These are phyloP conservation scores for Phyllosticta citriasiana DNA, from an alignment of 2,329 filamentous ascomycete species.

Conservation along the genomic window DNA sequence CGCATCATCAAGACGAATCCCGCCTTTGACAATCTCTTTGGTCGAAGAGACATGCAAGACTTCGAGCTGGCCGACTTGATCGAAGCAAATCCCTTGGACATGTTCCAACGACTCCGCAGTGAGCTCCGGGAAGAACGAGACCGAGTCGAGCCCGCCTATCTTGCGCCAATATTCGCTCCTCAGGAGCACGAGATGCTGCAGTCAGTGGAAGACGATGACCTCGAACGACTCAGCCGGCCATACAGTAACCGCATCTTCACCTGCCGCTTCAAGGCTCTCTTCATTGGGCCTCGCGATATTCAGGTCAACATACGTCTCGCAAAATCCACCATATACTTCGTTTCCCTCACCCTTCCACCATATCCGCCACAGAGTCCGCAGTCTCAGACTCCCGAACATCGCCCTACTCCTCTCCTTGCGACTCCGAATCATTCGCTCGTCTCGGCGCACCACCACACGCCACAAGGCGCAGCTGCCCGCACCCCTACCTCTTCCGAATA, in stretches of 20 bases:
- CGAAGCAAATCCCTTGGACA: constrained; percentile 30
- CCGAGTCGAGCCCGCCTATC: constrained; percentile 38
- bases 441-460: not conserved
- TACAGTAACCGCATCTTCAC: constrained; percentile 26
- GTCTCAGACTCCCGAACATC: not conserved
- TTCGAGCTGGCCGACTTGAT: constrained; percentile 35
- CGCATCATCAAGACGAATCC: constrained; percentile 36
- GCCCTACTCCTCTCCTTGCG: not conserved
- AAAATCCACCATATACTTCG: constrained; percentile 27
- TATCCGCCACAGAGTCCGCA: not conserved
- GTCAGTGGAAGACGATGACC: constrained; percentile 31
- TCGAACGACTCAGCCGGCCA: constrained; percentile 35
- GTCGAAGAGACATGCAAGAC: constrained; percentile 28
- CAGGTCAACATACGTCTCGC: constrained; percentile 26
- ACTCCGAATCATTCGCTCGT: not conserved
- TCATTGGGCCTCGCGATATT: constrained; percentile 13
- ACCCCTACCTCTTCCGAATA: not conserved
- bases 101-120: constrained; percentile 34
- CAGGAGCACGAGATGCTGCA: constrained; percentile 34
- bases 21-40: constrained; percentile 34
- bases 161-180: constrained; percentile 38
- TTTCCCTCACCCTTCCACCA: constrained; percentile 20
- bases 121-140: constrained; percentile 38
- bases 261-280: constrained; percentile 7
- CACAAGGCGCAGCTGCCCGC: not conserved